Evolutionary conservation across 352 stramenopile genomes (phyloP).

Genomic region (Phytophthora vignae): DNA sequence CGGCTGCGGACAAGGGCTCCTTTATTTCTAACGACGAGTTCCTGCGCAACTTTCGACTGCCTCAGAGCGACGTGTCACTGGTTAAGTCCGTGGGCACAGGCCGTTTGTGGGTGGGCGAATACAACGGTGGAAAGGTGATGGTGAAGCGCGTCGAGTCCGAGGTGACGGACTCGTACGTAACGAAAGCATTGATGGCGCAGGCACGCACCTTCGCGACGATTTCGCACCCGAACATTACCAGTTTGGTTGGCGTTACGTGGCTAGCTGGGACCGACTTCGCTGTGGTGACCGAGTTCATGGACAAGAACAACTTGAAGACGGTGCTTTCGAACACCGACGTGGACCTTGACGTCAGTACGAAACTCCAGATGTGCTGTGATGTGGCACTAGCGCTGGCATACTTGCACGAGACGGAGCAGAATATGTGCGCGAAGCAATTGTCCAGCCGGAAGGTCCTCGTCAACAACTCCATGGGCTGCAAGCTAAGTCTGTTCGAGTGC

Average conservation of each 20-base stretch:
- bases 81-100: slow-evolving; percentile 61
- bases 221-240: slow-evolving; percentile 73
- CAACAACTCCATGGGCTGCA: slow-evolving; percentile 54
- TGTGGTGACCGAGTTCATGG: slow-evolving; percentile 79
- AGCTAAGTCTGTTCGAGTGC: slow-evolving; percentile 70
- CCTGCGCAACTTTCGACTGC: slow-evolving; percentile 57
- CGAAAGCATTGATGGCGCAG: slow-evolving; percentile 72
- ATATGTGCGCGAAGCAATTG: slow-evolving; percentile 55
- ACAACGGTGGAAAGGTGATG: slow-evolving; percentile 61
- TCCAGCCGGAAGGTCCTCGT: slow-evolving; percentile 72
- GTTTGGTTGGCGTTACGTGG: slow-evolving; percentile 72
- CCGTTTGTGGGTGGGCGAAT: slow-evolving; percentile 68
- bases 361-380: slow-evolving; percentile 75
- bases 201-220: slow-evolving; percentile 55
- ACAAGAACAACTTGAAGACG: slow-evolving; percentile 69
- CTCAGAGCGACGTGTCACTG: slow-evolving; percentile 62
- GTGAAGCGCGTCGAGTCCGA: slow-evolving; percentile 81
- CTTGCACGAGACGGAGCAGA: slow-evolving; percentile 61
- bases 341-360: slow-evolving; percentile 59
- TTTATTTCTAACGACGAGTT: slow-evolving; percentile 81
- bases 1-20: slow-evolving; percentile 49
- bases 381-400: slow-evolving; percentile 68
- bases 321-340: slow-evolving; percentile 65
- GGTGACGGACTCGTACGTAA: slow-evolving; percentile 60
- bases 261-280: slow-evolving; percentile 81